Evolutionary conservation across 257 asterid genomes (phyloP).

Genomic region (Echites panduratus): DNA sequence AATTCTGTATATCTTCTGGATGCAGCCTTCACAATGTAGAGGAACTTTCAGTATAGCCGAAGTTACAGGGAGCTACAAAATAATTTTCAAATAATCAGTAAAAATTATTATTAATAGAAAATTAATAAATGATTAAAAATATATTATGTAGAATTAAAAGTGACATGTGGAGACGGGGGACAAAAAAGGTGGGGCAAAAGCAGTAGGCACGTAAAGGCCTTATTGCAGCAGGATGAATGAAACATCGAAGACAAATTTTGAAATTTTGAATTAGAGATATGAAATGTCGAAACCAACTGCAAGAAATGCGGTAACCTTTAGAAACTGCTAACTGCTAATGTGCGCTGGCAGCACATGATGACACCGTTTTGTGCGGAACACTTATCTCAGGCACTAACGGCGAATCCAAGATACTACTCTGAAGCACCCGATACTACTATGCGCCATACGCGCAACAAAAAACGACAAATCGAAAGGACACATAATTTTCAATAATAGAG

Average conservation of each 20-base stretch:
- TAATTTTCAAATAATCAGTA: not conserved
- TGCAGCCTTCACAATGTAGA: conserved; percentile 87
- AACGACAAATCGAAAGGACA: not conserved
- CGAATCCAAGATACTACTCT: not conserved
- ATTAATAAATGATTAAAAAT: not conserved
- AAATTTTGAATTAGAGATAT: conserved; percentile 15
- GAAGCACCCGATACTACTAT: conserved; percentile 7
- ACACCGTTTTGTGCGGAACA: conserved; percentile 16
- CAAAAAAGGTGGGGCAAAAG: not conserved
- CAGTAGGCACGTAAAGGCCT: conserved; percentile 6
- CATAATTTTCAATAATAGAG: not conserved
- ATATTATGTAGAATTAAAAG: too few species aligned
- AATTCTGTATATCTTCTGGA: conserved; percentile 46
- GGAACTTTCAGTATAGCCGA: conserved; percentile 56
- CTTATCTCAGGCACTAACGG: not conserved
- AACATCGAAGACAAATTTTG: not conserved
- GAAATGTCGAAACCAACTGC: conserved; percentile 26
- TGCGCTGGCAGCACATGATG: conserved; percentile 36
- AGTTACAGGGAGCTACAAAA: conserved; percentile 44
- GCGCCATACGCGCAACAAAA: conserved; percentile 2
- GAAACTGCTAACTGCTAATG: conserved; percentile 27
- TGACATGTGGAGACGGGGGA: not conserved
- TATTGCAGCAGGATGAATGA: not conserved
- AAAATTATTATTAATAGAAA: too few species aligned
- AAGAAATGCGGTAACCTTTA: conserved; percentile 5